Evolutionary conservation across 1,284 basidiomycete genomes (phyloP).

Genomic region (Vanrija humicola): DNA sequence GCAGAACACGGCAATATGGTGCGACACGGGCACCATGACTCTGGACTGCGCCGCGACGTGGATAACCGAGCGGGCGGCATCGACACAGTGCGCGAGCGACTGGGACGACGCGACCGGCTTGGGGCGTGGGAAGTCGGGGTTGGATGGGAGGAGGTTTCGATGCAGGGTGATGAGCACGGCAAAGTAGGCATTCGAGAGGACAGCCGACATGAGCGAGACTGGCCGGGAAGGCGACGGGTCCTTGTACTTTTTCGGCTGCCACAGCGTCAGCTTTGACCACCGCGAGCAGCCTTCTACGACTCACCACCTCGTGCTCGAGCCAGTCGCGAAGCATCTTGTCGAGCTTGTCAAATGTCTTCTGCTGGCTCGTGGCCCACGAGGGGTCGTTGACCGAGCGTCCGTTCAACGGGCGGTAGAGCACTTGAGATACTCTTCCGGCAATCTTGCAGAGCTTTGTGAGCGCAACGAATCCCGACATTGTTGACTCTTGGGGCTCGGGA

Average conservation of each 20-base stretch:
- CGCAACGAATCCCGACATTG: constrained; percentile 72
- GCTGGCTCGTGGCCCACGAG: constrained; percentile 66
- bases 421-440: constrained; percentile 62
- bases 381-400: constrained; percentile 53
- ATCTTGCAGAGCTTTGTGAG: constrained; percentile 75
- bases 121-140: constrained; percentile 41
- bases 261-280: constrained; percentile 16
- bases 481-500: constrained; percentile 46
- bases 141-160: constrained; percentile 67
- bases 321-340: constrained; percentile 72
- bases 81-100: constrained; percentile 42
- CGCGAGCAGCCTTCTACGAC: constrained; percentile 5
- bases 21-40: constrained; percentile 76
- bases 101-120: constrained; percentile 41
- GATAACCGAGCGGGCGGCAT: constrained; percentile 54
- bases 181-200: constrained; percentile 83
- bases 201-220: constrained; percentile 63
- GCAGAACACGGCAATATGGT: constrained; percentile 85
- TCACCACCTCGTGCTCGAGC: constrained; percentile 61
- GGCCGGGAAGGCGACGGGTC: constrained; percentile 33
- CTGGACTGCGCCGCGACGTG: constrained; percentile 78
- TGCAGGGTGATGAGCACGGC: constrained; percentile 81
- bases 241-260: constrained; percentile 63
- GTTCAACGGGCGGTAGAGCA: constrained; percentile 41
- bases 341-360: constrained; percentile 67